Evolutionary conservation across 78 protist genomes (phyloP), one percentile per base, ranked within the genome.

Genomic region (Cavenderia fasciculata): DNA sequence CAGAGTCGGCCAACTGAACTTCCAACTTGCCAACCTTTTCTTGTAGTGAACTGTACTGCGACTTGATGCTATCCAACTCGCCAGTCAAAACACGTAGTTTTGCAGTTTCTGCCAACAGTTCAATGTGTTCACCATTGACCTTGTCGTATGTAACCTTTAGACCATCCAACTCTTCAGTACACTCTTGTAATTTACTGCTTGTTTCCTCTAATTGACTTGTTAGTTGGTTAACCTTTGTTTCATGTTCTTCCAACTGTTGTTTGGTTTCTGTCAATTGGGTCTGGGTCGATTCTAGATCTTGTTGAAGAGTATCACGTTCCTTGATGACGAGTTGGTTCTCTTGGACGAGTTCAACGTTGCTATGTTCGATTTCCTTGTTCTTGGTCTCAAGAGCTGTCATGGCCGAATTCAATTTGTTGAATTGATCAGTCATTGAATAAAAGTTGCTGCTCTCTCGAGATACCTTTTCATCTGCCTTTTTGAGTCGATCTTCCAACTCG

Each of bases 1-100:
- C 90, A 6, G 69, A 51, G 56, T 82, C 90, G 11, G 41, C 79
- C 7, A 82, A 23, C 14, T 66, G 43, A n/a, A 56, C 70, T n/a
- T 82, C 72, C 3, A 82, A 43, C 6, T 82, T 68, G 11, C 40
- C 23, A 29, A 82, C 61, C 33, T 69, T 68, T 1, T 25, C 46
- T 4, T n/a, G n/a, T n/a, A n/a, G n/a, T n/a, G n/a, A n/a, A n/a
- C n/a, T n/a, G n/a, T n/a, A n/a, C n/a, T n/a, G n/a, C n/a, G n/a
- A n/a, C n/a, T n/a, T n/a, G n/a, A n/a, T n/a, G n/a, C n/a, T n/a
- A n/a, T n/a, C n/a, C n/a, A n/a, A n/a, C n/a, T n/a, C n/a, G n/a
- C n/a, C n/a, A n/a, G 29, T 54, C 8, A 18, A 5, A 5, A n/a
- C 29, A 54, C 6, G 7, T 7, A 54, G 8, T 5, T n/a, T 23